Conservation (phyloP, 2,329 filamentous ascomycete species). For the Cyphellophora attinorum region DNA sequence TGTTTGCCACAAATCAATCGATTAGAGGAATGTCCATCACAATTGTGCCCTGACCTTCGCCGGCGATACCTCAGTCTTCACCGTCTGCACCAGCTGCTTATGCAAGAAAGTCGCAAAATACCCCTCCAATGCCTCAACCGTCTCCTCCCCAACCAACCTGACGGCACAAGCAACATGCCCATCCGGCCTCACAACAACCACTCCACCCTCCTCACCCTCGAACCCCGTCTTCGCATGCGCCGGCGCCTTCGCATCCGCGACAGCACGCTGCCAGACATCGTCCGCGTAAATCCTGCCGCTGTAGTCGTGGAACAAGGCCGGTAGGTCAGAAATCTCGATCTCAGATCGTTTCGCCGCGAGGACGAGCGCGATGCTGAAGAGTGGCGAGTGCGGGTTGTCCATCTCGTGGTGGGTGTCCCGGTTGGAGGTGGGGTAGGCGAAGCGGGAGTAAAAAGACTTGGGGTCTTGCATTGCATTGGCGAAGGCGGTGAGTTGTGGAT, state of each 20-base stretch:
- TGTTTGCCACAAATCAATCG: no score
- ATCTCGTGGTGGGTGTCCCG: constrained; percentile 68
- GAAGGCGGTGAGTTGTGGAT: constrained; percentile 58
- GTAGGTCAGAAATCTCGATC: constrained; percentile 68
- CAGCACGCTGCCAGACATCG: constrained; percentile 63
- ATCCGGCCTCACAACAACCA: constrained; percentile 78
- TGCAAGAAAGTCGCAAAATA: constrained; percentile 70
- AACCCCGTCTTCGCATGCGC: constrained; percentile 85
- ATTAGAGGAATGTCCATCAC: no score
- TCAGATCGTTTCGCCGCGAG: constrained; percentile 57
- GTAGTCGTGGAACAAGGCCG: constrained; percentile 63
- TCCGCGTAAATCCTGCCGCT: constrained; percentile 78
- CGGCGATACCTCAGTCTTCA: no score
- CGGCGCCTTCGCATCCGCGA: constrained; percentile 59
- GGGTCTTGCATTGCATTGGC: constrained; percentile 54
- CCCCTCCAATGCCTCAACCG: constrained; percentile 69
- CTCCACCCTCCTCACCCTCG: constrained; percentile 44
- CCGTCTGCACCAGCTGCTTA: no score
- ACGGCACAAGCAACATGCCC: constrained; percentile 76
- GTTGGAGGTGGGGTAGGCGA: constrained; percentile 27
- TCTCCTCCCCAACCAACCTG: constrained; percentile 62
- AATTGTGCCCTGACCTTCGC: no score
- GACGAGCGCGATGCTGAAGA: constrained; percentile 71
- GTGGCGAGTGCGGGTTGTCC: constrained; percentile 73
- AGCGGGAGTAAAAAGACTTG: constrained; percentile 62